phyloP scores from a whole-genome alignment of 192 early-diverging fungal genomes.

The Coemansia sp. region DNA sequence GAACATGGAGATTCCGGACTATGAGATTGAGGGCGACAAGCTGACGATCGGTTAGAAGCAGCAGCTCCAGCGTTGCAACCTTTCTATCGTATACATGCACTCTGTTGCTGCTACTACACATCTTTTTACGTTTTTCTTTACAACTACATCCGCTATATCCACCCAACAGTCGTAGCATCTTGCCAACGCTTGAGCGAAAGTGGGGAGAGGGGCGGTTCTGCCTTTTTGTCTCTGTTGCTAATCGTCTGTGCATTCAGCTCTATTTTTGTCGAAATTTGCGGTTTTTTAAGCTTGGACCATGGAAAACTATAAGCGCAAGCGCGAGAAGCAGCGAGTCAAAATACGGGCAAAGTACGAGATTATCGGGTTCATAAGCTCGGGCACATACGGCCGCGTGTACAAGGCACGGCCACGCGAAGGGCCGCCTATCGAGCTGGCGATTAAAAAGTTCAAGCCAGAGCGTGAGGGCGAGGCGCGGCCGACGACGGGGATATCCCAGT shows the following conservation, averaged over 20 bases:
- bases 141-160: neutral
- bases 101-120: constrained; percentile 7
- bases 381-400: constrained; percentile 96
- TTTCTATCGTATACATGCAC: constrained; percentile 2
- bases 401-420: constrained; percentile 71
- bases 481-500: constrained; percentile 85
- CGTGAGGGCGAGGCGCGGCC: constrained; percentile 76
- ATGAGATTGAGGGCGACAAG: constrained; percentile 71
- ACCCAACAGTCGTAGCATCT: neutral
- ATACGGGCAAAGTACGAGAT: constrained; percentile 78
- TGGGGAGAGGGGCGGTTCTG: neutral
- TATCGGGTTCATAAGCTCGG: constrained; percentile 88
- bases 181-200: neutral
- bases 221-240: neutral
- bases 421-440: constrained; percentile 71
- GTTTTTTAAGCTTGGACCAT: constrained; percentile 14
- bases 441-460: constrained; percentile 97
- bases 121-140: constrained; percentile 7
- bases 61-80: neutral
- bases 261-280: neutral
- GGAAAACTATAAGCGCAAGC: constrained; percentile 54
- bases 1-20: constrained; percentile 94
- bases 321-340: constrained; percentile 50
- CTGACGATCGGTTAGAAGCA: constrained; percentile 81
- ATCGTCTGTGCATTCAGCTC: neutral